Conservation (phyloP, 768 basidiomycete species). For the Gloeophyllum trabeum region DNA sequence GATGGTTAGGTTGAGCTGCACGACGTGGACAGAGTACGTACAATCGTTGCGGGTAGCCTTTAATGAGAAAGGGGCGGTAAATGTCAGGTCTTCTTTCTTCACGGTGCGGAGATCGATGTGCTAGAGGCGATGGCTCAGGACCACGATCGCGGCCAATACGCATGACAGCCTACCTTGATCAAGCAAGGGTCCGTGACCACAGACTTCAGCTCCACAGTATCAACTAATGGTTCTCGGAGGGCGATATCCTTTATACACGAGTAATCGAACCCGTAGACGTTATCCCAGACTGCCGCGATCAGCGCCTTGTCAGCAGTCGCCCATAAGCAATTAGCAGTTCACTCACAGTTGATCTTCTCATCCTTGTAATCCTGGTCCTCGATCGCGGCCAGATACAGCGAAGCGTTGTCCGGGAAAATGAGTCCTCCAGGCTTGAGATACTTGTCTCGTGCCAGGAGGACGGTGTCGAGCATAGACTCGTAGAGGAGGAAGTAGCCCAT, state of each 20-base stretch:
- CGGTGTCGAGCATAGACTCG: conserved; percentile 99
- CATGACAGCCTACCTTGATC: conserved; percentile 53
- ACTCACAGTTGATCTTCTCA: conserved; percentile 97
- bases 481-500: conserved; percentile 99
- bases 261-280: conserved; percentile 99
- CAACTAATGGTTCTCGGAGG: conserved; percentile 89
- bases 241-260: conserved; percentile 99
- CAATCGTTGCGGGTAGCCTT: conserved; percentile 86
- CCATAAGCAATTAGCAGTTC: not conserved
- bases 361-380: conserved; percentile 99
- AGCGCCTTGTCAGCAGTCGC: not conserved
- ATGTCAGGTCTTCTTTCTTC: conserved; percentile 91
- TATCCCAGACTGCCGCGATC: conserved; percentile 79
- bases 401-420: conserved; percentile 94
- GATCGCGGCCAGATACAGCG: conserved; percentile 89
- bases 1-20: not conserved
- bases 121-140: conserved; percentile 23
- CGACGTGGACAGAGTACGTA: conserved; percentile 24
- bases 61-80: conserved; percentile 70
- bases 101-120: conserved; percentile 86
- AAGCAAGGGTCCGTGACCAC: conserved; percentile 89
- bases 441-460: conserved; percentile 91
- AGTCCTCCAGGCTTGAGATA: conserved; percentile 86
- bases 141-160: not conserved
- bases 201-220: conserved; percentile 95